Evolutionary conservation across 495 filamentous ascomycete genomes (phyloP), one percentile per base, ranked within the genome.

Genomic region (Aspergillus nidulans): DNA sequence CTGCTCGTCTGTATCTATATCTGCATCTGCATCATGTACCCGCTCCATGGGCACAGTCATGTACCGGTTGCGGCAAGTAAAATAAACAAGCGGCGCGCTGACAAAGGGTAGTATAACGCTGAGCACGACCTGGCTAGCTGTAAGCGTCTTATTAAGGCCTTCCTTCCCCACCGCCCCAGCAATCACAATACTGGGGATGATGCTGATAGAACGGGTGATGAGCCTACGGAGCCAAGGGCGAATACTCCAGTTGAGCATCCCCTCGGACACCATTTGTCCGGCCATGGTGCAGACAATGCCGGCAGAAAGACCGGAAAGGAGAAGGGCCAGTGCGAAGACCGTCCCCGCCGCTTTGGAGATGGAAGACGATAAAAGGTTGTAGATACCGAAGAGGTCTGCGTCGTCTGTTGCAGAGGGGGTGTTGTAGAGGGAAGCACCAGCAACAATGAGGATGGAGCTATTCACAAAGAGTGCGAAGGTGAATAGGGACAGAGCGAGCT

Each of bases 381-480:
- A 85, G 58, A 96, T 94, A 19, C 81, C 83, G 66, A 92, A 95
- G 30, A 96, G 83, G 53, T 91, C 86, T 16, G 87, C 89, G 52
- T 79, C 70, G 28, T 76, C 69, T 3, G 85, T 45, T 25, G 47
- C 83, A 12, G 76, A 73, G 3, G 74, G 62, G 18, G 76, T 80
- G 25, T 69, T 65, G 60, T 83, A 90, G 0, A 96, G 83, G 1
- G 87, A 84, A 5, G 90, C 85, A 30, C 90, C 91, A 1, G 91
- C 88, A 18, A 91, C 87, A 65, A 96, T 94, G 43, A 96, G 83
- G 63, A 96, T 96, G 52, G 91, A 80, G 55, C 83, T 88, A 72
- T 96, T 96, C 62, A 96, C 90, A 59, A 96, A 96, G n/a, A 95
- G 81, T 6, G 91, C 91, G 63, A 95, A 94, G 16, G 89, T 89